Evolutionary conservation across 202 grass and related monocot genomes (phyloP).

Genomic region (Cymbopogon flexuosus): DNA sequence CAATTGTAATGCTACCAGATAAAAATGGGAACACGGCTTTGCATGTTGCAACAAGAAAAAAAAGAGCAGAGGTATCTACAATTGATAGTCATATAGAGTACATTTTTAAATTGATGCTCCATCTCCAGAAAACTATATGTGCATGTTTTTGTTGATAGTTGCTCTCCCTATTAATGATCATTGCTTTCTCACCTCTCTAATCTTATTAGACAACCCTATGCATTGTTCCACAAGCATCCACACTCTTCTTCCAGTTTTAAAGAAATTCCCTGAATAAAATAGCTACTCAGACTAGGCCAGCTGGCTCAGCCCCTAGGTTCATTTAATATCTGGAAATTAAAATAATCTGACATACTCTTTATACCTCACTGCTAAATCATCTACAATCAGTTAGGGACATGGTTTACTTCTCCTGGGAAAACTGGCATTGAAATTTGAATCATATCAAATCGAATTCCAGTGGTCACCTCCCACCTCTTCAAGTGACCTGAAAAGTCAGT

Average conservation of each 20-base stretch:
- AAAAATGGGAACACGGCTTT: slow-evolving; percentile 80
- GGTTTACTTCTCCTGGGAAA: slow-evolving; percentile 15
- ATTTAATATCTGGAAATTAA: slow-evolving; percentile 9
- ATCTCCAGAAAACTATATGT: not conserved
- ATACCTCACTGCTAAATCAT: slow-evolving; percentile 3
- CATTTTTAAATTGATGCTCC: not conserved
- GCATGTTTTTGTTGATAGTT: not conserved
- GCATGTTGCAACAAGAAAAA: slow-evolving; percentile 94
- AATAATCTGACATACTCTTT: slow-evolving; percentile 9
- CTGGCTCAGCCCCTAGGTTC: not conserved
- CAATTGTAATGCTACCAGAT: slow-evolving; percentile 87
- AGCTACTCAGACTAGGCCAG: not conserved
- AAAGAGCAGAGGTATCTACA: slow-evolving; percentile 59
- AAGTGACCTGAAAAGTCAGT: not conserved
- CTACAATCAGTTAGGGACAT: not conserved
- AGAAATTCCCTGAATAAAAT: slow-evolving; percentile 1
- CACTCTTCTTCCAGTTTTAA: slow-evolving; percentile 24
- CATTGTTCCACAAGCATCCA: not conserved
- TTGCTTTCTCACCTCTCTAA: not conserved
- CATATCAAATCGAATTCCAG: not conserved
- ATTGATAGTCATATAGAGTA: too few relatives aligned
- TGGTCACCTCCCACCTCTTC: not conserved
- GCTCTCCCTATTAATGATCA: not conserved
- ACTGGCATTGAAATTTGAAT: not conserved
- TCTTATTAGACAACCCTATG: not conserved